Evolutionary conservation across 441 rosid genomes (phyloP).

Genomic region (Cnidoscolus chayamansa): DNA sequence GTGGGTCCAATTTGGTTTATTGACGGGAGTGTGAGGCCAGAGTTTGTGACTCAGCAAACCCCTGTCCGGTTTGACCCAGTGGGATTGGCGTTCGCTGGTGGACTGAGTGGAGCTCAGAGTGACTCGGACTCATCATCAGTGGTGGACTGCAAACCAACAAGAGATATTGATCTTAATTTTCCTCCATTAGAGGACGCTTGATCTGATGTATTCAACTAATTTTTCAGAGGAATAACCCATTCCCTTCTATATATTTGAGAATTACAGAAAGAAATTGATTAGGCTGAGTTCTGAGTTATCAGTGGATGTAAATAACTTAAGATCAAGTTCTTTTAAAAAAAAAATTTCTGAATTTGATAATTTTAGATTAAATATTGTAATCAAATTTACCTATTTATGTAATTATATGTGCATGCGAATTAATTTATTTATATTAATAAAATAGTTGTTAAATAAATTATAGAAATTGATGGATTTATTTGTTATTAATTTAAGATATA

Average conservation of each 20-base stretch:
- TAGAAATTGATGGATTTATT: no score
- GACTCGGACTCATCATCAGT: conserved; percentile 62
- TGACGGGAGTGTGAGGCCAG: conserved; percentile 35
- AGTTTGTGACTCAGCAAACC: conserved; percentile 33
- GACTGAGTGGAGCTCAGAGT: conserved; percentile 30
- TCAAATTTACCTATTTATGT: no score
- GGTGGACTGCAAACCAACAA: conserved; percentile 36
- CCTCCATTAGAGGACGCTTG: conserved; percentile 53
- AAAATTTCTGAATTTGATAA: no score
- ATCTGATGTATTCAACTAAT: conserved; percentile 10
- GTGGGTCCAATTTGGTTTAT: conserved; percentile 30
- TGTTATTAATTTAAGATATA: no score
- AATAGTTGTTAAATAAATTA: no score
- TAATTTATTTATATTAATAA: no score
- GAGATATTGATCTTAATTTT: conserved; percentile 58
- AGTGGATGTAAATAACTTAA: conserved; percentile 22
- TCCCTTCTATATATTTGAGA: conserved; percentile 2
- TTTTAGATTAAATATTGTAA: no score
- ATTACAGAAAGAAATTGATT: background rate
- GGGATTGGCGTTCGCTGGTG: conserved; percentile 13
- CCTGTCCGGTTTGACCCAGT: conserved; percentile 19
- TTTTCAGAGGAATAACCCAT: conserved; percentile 14
- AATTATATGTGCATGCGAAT: no score
- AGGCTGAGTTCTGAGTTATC: background rate
- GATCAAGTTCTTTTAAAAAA: conserved; percentile 5